phyloP scores from a whole-genome alignment of 331 rosid genomes.

The Pyracantha coccinea region DNA sequence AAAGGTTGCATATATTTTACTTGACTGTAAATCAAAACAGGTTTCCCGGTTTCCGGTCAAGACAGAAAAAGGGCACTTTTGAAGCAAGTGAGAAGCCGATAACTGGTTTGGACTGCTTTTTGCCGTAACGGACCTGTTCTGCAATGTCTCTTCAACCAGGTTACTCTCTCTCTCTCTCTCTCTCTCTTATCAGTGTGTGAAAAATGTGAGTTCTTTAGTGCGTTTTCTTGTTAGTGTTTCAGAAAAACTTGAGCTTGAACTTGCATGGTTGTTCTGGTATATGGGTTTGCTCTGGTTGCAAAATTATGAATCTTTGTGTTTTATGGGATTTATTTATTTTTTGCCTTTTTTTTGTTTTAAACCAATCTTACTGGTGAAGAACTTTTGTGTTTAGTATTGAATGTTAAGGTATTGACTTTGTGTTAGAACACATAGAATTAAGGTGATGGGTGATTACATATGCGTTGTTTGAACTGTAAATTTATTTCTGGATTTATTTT shows the following conservation, averaged over 20 bases:
- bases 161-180: background rate
- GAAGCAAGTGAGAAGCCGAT: constrained; percentile 15
- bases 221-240: background rate
- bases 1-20: background rate
- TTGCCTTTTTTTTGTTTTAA: background rate
- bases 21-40: background rate
- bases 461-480: background rate
- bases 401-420: constrained; percentile 7
- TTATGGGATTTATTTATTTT: background rate
- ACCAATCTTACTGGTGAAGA: background rate
- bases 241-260: background rate
- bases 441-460: background rate
- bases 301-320: constrained; percentile 7
- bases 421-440: background rate
- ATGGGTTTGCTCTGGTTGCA: background rate
- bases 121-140: constrained; percentile 13
- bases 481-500: background rate
- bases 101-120: constrained; percentile 8
- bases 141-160: constrained; percentile 6
- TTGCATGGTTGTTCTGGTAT: background rate
- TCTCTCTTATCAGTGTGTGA: too few relatives aligned
- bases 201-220: constrained; percentile 12
- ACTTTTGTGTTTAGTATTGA: background rate
- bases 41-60: constrained; percentile 21
- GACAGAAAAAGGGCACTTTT: background rate